Evolutionary conservation across 2,329 filamentous ascomycete genomes (phyloP).

Genomic region (Microcyclospora tardicrescens): DNA sequence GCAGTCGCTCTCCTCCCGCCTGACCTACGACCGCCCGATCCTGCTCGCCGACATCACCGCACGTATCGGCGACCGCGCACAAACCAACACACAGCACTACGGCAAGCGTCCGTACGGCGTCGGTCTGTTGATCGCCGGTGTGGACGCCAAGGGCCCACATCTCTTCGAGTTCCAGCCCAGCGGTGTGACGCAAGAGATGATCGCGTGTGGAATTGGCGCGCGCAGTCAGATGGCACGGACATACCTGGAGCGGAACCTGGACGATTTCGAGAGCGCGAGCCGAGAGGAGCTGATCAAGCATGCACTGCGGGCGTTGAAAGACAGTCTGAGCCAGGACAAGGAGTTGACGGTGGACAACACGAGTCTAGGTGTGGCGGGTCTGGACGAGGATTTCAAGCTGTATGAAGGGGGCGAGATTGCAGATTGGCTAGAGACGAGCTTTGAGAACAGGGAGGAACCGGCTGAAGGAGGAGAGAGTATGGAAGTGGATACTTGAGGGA

Average conservation of each 20-base stretch:
- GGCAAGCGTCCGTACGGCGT: constrained; percentile 94
- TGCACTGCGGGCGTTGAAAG: constrained; percentile 81
- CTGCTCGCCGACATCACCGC: constrained; percentile 78
- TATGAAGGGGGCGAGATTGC: constrained; percentile 81
- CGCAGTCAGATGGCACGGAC: constrained; percentile 95
- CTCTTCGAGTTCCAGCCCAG: constrained; percentile 97
- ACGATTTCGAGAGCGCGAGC: constrained; percentile 61
- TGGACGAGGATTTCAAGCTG: constrained; percentile 81
- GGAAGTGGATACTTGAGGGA: constrained; percentile 19
- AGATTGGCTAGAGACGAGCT: constrained; percentile 65
- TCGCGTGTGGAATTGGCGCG: constrained; percentile 89
- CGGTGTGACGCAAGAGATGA: constrained; percentile 94
- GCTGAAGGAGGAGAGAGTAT: constrained; percentile 20
- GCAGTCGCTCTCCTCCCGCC: constrained; percentile 87
- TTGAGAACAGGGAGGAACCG: constrained; percentile 30
- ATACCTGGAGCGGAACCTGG: constrained; percentile 86
- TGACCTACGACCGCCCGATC: constrained; percentile 91
- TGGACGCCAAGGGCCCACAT: constrained; percentile 88
- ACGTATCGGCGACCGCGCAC: constrained; percentile 89
- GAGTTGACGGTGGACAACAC: constrained; percentile 96
- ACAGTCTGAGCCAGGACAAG: constrained; percentile 92
- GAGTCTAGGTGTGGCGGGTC: constrained; percentile 73
- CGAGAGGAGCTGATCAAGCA: constrained; percentile 84
- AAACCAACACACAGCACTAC: constrained; percentile 96
- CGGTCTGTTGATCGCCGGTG: constrained; percentile 79